A percentile compares a stretch with the other conserved stretches of the same genome.
phyloP scores from a whole-genome alignment of 1,284 basidiomycete genomes.

The Inonotus hispidus region DNA sequence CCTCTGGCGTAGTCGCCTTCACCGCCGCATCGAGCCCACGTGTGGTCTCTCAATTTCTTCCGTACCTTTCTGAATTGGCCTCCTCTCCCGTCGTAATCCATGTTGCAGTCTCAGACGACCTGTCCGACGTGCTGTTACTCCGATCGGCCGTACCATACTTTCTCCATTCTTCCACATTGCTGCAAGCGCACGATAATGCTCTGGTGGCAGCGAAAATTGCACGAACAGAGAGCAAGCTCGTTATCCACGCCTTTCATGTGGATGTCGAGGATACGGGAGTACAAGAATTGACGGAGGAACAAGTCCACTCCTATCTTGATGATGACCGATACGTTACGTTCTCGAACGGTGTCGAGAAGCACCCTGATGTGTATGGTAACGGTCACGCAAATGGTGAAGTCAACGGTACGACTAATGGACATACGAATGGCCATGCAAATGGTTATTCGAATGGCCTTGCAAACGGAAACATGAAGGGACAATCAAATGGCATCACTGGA shows the following conservation, averaged over 20 bases:
- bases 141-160: conserved; percentile 56
- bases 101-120: conserved; percentile 46
- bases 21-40: conserved; percentile 41
- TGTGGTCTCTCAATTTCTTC: conserved; percentile 46
- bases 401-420: conserved; percentile 19
- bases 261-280: conserved; percentile 31
- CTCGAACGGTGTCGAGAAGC: conserved; percentile 25
- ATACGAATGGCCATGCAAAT: neutral
- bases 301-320: conserved; percentile 53
- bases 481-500: conserved; percentile 23
- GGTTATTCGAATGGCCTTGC: conserved; percentile 29
- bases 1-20: conserved; percentile 45
- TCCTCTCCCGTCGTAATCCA: conserved; percentile 52
- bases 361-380: conserved; percentile 19
- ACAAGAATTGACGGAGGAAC: conserved; percentile 52
- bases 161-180: conserved; percentile 54
- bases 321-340: conserved; percentile 33
- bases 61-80: conserved; percentile 54
- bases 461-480: conserved; percentile 26
- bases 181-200: conserved; percentile 70
- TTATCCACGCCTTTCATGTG: conserved; percentile 77
- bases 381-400: conserved; percentile 27
- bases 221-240: conserved; percentile 50
- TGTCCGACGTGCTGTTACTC: conserved; percentile 53
- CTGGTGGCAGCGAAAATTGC: conserved; percentile 65